Evolutionary conservation across 2,329 filamentous ascomycete species (phyloP), one percentile per base, ranked within the genome.

Genomic region (Colletotrichum kahawae): DNA sequence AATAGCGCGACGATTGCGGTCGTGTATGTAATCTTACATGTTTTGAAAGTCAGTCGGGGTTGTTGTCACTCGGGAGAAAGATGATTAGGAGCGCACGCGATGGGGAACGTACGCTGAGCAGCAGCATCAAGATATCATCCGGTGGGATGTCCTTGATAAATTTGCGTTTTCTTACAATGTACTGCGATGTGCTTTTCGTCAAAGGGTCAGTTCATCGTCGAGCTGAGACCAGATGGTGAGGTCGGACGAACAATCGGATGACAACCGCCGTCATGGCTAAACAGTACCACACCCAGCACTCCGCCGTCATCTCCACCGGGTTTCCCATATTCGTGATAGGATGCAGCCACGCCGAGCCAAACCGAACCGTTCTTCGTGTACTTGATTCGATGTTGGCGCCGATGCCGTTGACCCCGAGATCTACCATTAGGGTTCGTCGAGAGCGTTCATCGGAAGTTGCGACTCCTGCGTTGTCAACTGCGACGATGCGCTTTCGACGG

Each of bases 71-170:
- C n/a, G 18, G 10, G n/a, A 21, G 43, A 6, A 21, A 13, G 3
- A 48, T n/a, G 3, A 48, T 21, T 7, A 4, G 38, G 18, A 48
- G 43, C 5, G n/a, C 18, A 48, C 43, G 4, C 43, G 43, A 48
- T 4, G 4, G 43, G 43, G 24, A 9, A 56, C 74, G n/a, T 74
- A 76, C 71, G 12, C 24, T 29, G 10, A 74, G 36, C 3, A 74
- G 8, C 2, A 74, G 4, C 74, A 76, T 76, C 33, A 76, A 29
- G 18, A 70, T 13, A 12, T 76, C 74, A 24, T 76, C 74, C 10
- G 56, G n/a, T 5, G 74, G 71, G 2, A 76, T 63, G 2, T 76
- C 21, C 9, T 62, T 56, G 29, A 76, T 43, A 34, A 76, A 76
- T 3, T 74, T 70, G 21, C 62, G 74, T 21, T 54, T 66, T 12